Conservation (phyloP, 306 rosid species). For the Vicia sativa region DNA sequence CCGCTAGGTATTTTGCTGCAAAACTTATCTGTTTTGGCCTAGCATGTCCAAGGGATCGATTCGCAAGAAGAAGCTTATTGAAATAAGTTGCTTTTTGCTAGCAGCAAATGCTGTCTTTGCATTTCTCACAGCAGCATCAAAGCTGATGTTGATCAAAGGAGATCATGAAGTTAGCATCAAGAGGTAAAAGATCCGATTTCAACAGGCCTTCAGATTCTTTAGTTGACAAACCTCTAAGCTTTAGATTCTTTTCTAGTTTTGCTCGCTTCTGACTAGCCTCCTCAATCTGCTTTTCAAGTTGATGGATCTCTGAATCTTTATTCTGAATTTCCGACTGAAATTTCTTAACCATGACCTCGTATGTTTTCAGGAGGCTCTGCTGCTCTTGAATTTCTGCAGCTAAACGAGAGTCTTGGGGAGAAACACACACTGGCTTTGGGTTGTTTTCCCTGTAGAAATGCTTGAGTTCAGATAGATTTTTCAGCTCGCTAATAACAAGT, state of each 20-base stretch:
- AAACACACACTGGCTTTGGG: constrained; percentile 87
- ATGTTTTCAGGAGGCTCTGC: constrained; percentile 91
- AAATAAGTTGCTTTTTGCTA: too few relatives aligned
- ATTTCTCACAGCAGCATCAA: too few relatives aligned
- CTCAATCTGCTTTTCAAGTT: constrained; percentile 89
- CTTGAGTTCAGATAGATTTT: constrained; percentile 91
- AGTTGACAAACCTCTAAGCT: constrained; percentile 88
- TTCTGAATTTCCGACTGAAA: constrained; percentile 99
- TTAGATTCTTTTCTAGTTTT: constrained; percentile 89
- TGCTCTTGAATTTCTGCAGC: constrained; percentile 99
- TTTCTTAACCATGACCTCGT: constrained; percentile 99
- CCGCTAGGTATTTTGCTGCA: constrained; percentile 86
- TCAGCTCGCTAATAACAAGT: constrained; percentile 89
- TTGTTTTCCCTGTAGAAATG: constrained; percentile 95
- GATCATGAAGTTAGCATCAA: constrained; percentile 88
- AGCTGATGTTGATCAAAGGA: constrained; percentile 95
- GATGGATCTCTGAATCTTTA: constrained; percentile 89
- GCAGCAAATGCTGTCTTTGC: too few relatives aligned
- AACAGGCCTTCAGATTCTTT: constrained; percentile 86
- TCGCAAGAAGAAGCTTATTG: too few relatives aligned
- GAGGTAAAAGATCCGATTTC: constrained; percentile 68
- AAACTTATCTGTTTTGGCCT: constrained; percentile 88
- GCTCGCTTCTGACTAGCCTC: constrained; percentile 84
- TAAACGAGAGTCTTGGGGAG: constrained; percentile 97
- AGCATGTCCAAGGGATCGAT: constrained; percentile 93